These are phyloP conservation scores for Blastobotrys chiropterorum DNA, from an alignment of 805 yeast genomes.

Conservation along the genomic window DNA sequence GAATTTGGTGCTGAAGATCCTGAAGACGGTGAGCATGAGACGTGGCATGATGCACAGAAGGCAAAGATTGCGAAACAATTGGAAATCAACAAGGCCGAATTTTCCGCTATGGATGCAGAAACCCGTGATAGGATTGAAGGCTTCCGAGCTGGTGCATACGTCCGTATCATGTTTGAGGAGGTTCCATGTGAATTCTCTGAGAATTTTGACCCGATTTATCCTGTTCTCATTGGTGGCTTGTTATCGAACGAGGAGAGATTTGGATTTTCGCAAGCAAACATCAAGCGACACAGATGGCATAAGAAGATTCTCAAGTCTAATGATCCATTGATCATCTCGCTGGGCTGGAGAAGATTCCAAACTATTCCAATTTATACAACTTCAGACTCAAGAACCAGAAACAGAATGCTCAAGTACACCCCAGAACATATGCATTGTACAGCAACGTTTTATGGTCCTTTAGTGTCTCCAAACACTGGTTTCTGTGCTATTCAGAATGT, in stretches of 20 bases:
- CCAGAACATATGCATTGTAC: slow-evolving; percentile 97
- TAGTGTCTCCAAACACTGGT: slow-evolving; percentile 95
- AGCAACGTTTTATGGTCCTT: slow-evolving; percentile 94
- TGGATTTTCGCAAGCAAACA: slow-evolving; percentile 87
- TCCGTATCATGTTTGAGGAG: slow-evolving; percentile 73
- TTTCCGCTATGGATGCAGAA: slow-evolving; percentile 63
- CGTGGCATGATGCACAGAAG: slow-evolving; percentile 97
- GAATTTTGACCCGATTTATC: slow-evolving; percentile 77
- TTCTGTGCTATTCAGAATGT: slow-evolving; percentile 93
- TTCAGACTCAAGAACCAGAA: slow-evolving; percentile 94
- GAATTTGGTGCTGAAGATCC: slow-evolving; percentile 75
- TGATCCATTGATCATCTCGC: slow-evolving; percentile 87
- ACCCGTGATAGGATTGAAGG: slow-evolving; percentile 84
- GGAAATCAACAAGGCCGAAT: slow-evolving; percentile 76
- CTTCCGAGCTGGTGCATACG: slow-evolving; percentile 87
- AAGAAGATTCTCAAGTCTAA: slow-evolving; percentile 90
- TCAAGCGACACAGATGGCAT: slow-evolving; percentile 99
- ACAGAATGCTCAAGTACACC: slow-evolving; percentile 95
- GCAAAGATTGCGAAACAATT: slow-evolving; percentile 94
- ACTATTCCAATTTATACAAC: slow-evolving; percentile 94
- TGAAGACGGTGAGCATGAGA: slow-evolving; percentile 66
- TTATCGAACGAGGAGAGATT: slow-evolving; percentile 86
- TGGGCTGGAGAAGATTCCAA: slow-evolving; percentile 99
- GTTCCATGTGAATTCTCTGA: slow-evolving; percentile 89
- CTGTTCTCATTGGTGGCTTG: slow-evolving; percentile 85